These are phyloP conservation scores for Corylus americana DNA, from an alignment of 306 rosid genomes.

Conservation along the genomic window DNA sequence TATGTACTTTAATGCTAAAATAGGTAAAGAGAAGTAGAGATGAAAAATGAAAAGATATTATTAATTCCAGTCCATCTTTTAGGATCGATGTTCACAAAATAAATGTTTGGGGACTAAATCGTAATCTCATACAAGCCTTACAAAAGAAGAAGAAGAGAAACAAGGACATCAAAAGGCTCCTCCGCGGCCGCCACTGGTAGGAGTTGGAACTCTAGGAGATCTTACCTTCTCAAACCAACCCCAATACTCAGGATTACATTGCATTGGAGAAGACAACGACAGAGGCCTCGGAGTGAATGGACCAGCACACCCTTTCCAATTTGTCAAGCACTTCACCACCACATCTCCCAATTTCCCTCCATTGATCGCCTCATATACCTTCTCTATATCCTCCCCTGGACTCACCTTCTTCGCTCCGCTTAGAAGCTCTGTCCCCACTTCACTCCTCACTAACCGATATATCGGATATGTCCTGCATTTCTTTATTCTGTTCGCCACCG, in stretches of 20 bases:
- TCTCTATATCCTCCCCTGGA: conserved; percentile 43
- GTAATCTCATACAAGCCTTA: too few species aligned
- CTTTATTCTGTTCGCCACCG: conserved; percentile 29
- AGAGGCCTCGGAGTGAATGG: conserved; percentile 7
- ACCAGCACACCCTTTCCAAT: conserved; percentile 25
- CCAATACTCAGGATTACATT: conserved; percentile 14
- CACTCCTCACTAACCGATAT: conserved; percentile 32
- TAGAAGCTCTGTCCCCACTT: conserved; percentile 31
- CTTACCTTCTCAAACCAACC: neutral
- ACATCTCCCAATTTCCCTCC: conserved; percentile 34
- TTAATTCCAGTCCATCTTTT: too few species aligned
- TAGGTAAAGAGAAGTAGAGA: too few species aligned
- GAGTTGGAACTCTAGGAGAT: neutral
- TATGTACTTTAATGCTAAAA: too few species aligned
- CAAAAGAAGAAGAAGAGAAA: neutral
- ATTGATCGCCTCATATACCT: conserved; percentile 37
- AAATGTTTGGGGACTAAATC: too few species aligned
- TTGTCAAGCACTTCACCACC: conserved; percentile 18
- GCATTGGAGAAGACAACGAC: neutral
- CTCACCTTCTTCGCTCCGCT: conserved; percentile 36
- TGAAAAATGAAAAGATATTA: too few species aligned
- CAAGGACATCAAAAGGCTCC: neutral
- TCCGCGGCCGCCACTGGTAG: too few species aligned
- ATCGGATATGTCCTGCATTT: conserved; percentile 37
- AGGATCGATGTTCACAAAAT: too few species aligned